Evolutionary conservation across 495 filamentous ascomycete genomes (phyloP).

Genomic region (Trichoderma erinaceum): DNA sequence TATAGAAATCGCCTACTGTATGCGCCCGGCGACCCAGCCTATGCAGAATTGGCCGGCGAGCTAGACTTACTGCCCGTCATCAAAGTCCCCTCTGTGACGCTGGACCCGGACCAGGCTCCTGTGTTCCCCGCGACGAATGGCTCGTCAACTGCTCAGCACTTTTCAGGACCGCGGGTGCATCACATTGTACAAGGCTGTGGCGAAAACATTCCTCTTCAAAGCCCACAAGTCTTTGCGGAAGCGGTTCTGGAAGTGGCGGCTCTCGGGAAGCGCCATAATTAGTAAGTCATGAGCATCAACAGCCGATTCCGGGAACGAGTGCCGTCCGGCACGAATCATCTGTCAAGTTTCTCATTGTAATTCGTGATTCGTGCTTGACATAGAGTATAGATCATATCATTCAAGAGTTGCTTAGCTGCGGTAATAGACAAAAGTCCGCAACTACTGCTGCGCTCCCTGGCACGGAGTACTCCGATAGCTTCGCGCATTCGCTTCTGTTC

Average conservation of each 20-base stretch:
- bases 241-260: slow-evolving; percentile 4
- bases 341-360: too few species aligned
- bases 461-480: too few species aligned
- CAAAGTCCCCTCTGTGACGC: slow-evolving; percentile 18
- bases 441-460: too few species aligned
- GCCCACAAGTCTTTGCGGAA: slow-evolving; percentile 18
- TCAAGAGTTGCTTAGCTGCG: too few species aligned
- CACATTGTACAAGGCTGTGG: slow-evolving; percentile 5
- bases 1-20: slow-evolving; percentile 17
- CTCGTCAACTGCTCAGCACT: slow-evolving; percentile 19
- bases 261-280: neutral
- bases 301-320: too few species aligned
- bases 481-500: too few species aligned
- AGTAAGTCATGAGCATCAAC: neutral
- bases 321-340: too few species aligned
- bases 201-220: slow-evolving; percentile 20
- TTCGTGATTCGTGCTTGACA: neutral
- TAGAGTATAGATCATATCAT: neutral
- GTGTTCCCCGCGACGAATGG: slow-evolving; percentile 21
- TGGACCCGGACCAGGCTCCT: slow-evolving; percentile 18
- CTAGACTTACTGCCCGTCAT: slow-evolving; percentile 17
- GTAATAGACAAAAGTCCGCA: too few species aligned
- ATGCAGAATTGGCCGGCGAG: slow-evolving; percentile 1
- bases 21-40: slow-evolving; percentile 15
- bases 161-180: slow-evolving; percentile 19